A percentile compares a stretch with the other conserved stretches of the same genome.
Conservation (phyloP, 306 rosid species). For the Medicago arabica region DNA sequence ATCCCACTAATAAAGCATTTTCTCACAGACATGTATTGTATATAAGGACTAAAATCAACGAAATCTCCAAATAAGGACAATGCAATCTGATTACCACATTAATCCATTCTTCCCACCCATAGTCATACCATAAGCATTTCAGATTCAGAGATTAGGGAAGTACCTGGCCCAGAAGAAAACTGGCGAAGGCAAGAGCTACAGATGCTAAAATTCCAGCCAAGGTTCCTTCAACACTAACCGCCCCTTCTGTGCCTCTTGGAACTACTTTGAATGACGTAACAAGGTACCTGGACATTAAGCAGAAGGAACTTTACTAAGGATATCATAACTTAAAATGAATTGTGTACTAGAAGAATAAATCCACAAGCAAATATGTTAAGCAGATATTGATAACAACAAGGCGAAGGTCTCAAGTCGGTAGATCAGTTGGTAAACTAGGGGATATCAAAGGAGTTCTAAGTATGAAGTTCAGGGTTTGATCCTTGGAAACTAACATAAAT, state of each 20-base stretch:
- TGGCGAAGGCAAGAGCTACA: constrained; percentile 66
- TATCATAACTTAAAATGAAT: constrained; percentile 22
- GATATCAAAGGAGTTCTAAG: not conserved
- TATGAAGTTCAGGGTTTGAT: not conserved
- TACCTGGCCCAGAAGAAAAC: constrained; percentile 82
- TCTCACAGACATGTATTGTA: not conserved
- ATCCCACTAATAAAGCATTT: constrained; percentile 1
- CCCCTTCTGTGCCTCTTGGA: constrained; percentile 99
- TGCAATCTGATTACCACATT: not conserved
- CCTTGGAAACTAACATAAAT: not conserved
- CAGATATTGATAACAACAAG: constrained; percentile 13
- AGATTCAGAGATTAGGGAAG: constrained; percentile 30
- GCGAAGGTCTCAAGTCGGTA: not conserved
- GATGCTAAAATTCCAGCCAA: constrained; percentile 91
- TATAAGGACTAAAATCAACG: not conserved
- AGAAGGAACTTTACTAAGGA: not conserved
- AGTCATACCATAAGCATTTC: not conserved
- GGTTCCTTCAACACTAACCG: constrained; percentile 93
- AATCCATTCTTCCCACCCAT: not conserved
- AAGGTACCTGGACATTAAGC: constrained; percentile 69
- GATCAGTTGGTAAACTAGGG: not conserved
- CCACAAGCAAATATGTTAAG: constrained; percentile 14
- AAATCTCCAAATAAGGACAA: not conserved
- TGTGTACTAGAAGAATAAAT: constrained; percentile 17
- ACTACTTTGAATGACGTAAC: constrained; percentile 89